Conservation (phyloP, 2,329 filamentous ascomycete genomes). For the Plenodomus lindquistii region DNA sequence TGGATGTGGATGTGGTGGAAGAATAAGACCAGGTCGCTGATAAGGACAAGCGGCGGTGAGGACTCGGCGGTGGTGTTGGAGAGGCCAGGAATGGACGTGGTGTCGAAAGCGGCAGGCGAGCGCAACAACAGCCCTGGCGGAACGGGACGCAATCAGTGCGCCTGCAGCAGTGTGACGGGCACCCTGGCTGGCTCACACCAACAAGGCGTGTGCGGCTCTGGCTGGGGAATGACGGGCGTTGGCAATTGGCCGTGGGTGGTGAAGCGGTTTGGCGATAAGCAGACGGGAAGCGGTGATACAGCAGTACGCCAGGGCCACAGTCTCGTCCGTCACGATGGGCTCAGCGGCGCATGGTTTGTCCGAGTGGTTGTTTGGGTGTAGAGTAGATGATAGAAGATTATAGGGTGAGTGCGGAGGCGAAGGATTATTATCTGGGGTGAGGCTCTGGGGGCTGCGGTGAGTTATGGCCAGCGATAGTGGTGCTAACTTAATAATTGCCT, state of each 20-base stretch:
- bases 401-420: constrained; percentile 12
- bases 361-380: neutral
- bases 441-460: constrained; percentile 19
- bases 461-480: constrained; percentile 13
- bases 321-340: constrained; percentile 17
- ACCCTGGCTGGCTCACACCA: constrained; percentile 18
- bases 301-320: constrained; percentile 32
- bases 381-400: neutral
- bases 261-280: constrained; percentile 41
- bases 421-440: constrained; percentile 13
- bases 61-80: constrained; percentile 10
- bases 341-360: constrained; percentile 25
- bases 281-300: constrained; percentile 33
- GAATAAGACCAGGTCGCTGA: constrained; percentile 14
- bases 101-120: constrained; percentile 10
- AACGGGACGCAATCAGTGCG: constrained; percentile 17
- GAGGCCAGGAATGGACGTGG: constrained; percentile 9
- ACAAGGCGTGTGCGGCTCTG: constrained; percentile 28
- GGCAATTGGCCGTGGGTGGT: constrained; percentile 38
- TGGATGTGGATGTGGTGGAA: constrained; percentile 2
- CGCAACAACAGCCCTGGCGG: constrained; percentile 10
- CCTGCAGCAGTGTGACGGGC: constrained; percentile 24
- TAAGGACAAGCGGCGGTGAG: constrained; percentile 23
- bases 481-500: constrained; percentile 12
- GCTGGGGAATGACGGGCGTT: constrained; percentile 21